A percentile compares a stretch with the other conserved stretches of the same genome.
Evolutionary conservation across 177 flowering plant species (phyloP).

Genomic region (Vitis hybrid): DNA sequence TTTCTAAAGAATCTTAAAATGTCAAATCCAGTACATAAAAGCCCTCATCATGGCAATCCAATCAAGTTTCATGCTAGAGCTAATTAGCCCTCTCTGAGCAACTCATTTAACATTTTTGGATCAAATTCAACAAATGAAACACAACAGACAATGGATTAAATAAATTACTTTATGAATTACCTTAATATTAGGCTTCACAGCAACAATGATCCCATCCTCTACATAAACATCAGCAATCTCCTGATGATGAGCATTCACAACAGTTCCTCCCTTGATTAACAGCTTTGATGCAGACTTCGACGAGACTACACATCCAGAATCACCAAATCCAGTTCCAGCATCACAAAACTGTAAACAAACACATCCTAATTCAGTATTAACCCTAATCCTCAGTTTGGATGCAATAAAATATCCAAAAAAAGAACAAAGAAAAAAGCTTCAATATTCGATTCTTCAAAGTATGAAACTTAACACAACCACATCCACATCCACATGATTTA

Average conservation of each 20-base stretch:
- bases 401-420: background rate
- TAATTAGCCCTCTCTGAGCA: too few species aligned
- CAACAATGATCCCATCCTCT: constrained; percentile 61
- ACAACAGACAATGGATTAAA: background rate
- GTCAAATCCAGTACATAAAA: too few species aligned
- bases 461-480: too few species aligned
- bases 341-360: constrained; percentile 40
- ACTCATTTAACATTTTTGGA: background rate
- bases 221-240: constrained; percentile 74
- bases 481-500: too few species aligned
- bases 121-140: background rate
- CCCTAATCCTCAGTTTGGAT: background rate
- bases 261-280: constrained; percentile 72
- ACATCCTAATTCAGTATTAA: background rate
- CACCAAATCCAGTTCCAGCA: constrained; percentile 36
- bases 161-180: constrained; percentile 16
- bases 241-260: constrained; percentile 67
- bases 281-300: constrained; percentile 41
- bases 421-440: background rate
- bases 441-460: background rate
- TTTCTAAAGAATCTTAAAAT: too few species aligned
- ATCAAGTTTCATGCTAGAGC: too few species aligned
- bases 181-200: constrained; percentile 52
- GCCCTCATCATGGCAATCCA: too few species aligned
- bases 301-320: constrained; percentile 29